These are phyloP conservation scores for Euptelea pleiosperma DNA, from an alignment of 164 flowering plant species.

Conservation along the genomic window DNA sequence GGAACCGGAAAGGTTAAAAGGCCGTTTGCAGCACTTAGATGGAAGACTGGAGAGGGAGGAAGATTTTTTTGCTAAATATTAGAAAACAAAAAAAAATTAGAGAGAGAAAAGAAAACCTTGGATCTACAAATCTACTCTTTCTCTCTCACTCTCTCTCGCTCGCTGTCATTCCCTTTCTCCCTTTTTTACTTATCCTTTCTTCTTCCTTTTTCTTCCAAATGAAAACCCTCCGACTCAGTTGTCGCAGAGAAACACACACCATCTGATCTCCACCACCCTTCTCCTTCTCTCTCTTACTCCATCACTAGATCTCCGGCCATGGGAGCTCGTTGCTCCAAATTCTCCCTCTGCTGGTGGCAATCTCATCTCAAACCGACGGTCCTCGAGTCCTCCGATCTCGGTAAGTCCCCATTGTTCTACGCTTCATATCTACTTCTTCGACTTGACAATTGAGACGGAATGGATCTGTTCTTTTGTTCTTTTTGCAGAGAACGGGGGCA, in stretches of 20 bases:
- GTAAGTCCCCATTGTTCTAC: slow-evolving; percentile 19
- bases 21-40: too few relatives aligned
- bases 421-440: neutral
- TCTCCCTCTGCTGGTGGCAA: slow-evolving; percentile 66
- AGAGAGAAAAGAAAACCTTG: neutral
- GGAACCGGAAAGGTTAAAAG: neutral
- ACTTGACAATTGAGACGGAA: too few relatives aligned
- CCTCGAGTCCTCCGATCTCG: slow-evolving; percentile 53
- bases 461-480: neutral
- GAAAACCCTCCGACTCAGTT: too few relatives aligned
- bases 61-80: too few relatives aligned
- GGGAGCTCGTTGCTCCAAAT: slow-evolving; percentile 75
- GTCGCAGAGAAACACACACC: neutral
- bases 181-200: too few relatives aligned
- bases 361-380: slow-evolving; percentile 50
- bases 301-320: slow-evolving; percentile 24
- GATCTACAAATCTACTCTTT: too few relatives aligned
- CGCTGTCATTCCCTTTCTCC: neutral
- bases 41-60: too few relatives aligned
- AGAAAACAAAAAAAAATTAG: too few relatives aligned
- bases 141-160: neutral
- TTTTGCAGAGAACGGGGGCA: slow-evolving; percentile 48
- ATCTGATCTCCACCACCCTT: neutral
- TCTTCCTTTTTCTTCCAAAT: neutral
- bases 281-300: neutral